Conservation (phyloP, 495 filamentous ascomycete genomes). For the Pseudoneurospora amorphoporcata region DNA sequence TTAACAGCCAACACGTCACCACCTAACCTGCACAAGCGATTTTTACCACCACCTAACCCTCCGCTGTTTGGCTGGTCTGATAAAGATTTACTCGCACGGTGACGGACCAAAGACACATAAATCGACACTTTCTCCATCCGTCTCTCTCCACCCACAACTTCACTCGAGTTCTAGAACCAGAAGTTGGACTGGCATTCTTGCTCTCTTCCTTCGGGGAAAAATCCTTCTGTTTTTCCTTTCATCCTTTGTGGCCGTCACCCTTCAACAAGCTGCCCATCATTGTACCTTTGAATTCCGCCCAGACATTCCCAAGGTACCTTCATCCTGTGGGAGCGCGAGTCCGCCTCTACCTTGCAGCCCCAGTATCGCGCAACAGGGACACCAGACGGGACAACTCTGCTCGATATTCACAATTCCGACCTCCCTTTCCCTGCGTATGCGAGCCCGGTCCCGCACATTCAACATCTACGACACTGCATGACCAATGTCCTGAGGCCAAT, state of each 20-base stretch:
- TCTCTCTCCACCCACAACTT: not conserved
- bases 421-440: not conserved
- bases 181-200: not conserved
- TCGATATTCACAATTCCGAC: not conserved
- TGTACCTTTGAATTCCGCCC: not conserved
- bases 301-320: not conserved
- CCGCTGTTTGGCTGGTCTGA: not conserved
- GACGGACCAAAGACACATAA: not conserved
- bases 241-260: not conserved
- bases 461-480: not conserved
- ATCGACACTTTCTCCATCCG: not conserved
- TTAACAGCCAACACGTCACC: too few relatives aligned
- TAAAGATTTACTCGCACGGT: not conserved
- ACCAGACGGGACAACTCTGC: not conserved
- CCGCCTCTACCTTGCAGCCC: not conserved
- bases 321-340: not conserved
- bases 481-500: not conserved
- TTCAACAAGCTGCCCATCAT: not conserved
- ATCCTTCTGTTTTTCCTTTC: not conserved
- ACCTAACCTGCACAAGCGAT: too few relatives aligned
- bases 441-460: not conserved
- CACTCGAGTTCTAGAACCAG: not conserved
- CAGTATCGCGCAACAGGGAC: not conserved
- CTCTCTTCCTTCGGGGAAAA: not conserved
- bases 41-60: too few relatives aligned